Percentiles rank a stretch among this genome's conserved stretches.
Conservation (phyloP, 2,329 filamentous ascomycete species). For the Ceratocystis alfenasii region DNA sequence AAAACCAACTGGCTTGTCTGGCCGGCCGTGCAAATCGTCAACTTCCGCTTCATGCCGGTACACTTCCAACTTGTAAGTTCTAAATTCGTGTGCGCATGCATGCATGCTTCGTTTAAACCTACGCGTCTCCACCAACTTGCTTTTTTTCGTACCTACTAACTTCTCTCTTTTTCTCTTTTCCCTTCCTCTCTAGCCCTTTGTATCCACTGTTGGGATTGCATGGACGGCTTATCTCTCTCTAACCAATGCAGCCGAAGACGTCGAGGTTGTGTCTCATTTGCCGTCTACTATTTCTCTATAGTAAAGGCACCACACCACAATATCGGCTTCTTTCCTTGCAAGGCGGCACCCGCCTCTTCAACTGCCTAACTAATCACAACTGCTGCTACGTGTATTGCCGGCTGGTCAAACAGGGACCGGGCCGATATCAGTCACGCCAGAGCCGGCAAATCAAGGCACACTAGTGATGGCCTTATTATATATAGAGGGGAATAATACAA, state of each 20-base stretch:
- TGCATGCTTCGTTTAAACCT: no score
- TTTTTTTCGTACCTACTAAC: background rate
- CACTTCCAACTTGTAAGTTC: slow-evolving; percentile 85
- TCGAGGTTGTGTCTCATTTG: slow-evolving; percentile 23
- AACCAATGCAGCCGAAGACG: slow-evolving; percentile 73
- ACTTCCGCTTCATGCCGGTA: slow-evolving; percentile 89
- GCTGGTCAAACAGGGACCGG: slow-evolving; percentile 13
- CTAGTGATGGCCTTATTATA: background rate
- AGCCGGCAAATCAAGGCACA: background rate
- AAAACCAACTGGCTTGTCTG: slow-evolving; percentile 94
- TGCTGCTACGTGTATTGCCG: background rate
- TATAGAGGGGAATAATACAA: background rate
- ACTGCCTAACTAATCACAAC: background rate
- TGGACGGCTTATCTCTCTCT: slow-evolving; percentile 96
- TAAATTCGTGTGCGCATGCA: no score
- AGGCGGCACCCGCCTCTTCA: no score
- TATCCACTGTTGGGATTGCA: slow-evolving; percentile 87
- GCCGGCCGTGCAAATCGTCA: slow-evolving; percentile 91
- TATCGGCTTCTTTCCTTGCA: no score
- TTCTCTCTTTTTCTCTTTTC: slow-evolving; percentile 6
- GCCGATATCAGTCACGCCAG: slow-evolving; percentile 1
- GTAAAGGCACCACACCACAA: background rate
- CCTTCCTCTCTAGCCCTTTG: slow-evolving; percentile 58
- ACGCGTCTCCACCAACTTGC: no score
- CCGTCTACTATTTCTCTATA: background rate